Conservation (phyloP, 441 rosid species). For the Theobroma grandiflorum region DNA sequence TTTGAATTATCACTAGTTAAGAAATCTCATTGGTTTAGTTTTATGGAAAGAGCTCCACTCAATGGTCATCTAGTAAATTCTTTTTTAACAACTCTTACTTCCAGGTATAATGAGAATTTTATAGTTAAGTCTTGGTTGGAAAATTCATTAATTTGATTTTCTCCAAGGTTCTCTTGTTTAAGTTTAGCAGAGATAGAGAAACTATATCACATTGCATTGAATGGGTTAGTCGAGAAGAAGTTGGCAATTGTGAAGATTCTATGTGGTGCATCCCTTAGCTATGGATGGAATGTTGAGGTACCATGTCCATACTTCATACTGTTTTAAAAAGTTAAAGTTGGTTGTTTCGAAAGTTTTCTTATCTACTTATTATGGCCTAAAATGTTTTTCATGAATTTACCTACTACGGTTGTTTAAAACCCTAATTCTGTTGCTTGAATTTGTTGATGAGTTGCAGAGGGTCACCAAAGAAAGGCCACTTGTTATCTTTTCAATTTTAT, state of each 20-base stretch:
- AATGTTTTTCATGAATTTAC: not conserved
- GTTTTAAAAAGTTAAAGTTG: conserved; percentile 10
- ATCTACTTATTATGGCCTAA: not conserved
- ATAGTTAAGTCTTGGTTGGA: conserved; percentile 16
- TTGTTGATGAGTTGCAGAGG: not conserved
- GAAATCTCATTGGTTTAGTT: conserved; percentile 64
- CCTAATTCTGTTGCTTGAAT: not conserved
- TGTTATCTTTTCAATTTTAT: not conserved
- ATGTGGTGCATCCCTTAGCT: conserved; percentile 69
- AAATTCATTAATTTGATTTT: conserved; percentile 30
- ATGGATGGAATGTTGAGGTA: conserved; percentile 85
- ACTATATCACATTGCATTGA: conserved; percentile 61
- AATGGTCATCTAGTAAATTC: conserved; percentile 52
- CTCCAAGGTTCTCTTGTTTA: conserved; percentile 36
- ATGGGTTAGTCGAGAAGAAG: conserved; percentile 62
- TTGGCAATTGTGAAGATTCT: conserved; percentile 70
- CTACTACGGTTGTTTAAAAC: not conserved
- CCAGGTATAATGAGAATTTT: conserved; percentile 52
- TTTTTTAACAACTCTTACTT: conserved; percentile 59
- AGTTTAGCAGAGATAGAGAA: conserved; percentile 71
- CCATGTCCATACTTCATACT: conserved; percentile 17
- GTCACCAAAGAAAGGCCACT: not conserved
- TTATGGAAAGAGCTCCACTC: conserved; percentile 69
- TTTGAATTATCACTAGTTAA: conserved; percentile 48
- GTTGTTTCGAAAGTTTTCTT: not conserved